These are phyloP conservation scores for Saccharomycopsis crataegensis DNA, from an alignment of 1,139 yeast species.

Conservation along the genomic window DNA sequence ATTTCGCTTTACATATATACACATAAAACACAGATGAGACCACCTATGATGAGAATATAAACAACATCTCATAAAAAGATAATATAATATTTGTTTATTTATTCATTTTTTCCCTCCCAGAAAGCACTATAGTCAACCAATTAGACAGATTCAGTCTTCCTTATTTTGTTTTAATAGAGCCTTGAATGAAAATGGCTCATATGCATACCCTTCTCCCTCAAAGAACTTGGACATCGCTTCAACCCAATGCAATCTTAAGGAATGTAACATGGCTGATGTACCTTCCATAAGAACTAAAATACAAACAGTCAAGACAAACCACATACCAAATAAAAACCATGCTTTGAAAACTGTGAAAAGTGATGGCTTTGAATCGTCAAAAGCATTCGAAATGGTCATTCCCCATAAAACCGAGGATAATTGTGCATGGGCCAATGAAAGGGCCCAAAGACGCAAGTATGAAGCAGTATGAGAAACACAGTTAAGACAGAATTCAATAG, in stretches of 20 bases:
- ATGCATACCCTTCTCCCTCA: conserved; percentile 89
- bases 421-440: conserved; percentile 95
- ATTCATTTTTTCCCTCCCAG: too few species aligned
- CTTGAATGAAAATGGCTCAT: conserved; percentile 70
- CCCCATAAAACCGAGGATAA: conserved; percentile 91
- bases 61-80: too few species aligned
- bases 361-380: conserved; percentile 57
- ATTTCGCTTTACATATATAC: too few species aligned
- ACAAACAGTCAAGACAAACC: conserved; percentile 88
- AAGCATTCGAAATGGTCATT: conserved; percentile 86
- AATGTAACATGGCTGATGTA: conserved; percentile 96
- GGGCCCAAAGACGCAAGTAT: conserved; percentile 92
- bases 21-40: too few species aligned
- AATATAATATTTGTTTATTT: too few species aligned
- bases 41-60: too few species aligned
- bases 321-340: conserved; percentile 79
- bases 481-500: conserved; percentile 95
- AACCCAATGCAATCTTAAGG: conserved; percentile 96
- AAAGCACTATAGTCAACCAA: neutral
- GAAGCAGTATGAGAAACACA: conserved; percentile 99
- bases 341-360: conserved; percentile 61
- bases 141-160: conserved; percentile 1
- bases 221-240: conserved; percentile 98
- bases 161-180: conserved; percentile 25
- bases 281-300: conserved; percentile 97